Conservation (phyloP, 345 rosid species). For the Aquilaria sinensis region DNA sequence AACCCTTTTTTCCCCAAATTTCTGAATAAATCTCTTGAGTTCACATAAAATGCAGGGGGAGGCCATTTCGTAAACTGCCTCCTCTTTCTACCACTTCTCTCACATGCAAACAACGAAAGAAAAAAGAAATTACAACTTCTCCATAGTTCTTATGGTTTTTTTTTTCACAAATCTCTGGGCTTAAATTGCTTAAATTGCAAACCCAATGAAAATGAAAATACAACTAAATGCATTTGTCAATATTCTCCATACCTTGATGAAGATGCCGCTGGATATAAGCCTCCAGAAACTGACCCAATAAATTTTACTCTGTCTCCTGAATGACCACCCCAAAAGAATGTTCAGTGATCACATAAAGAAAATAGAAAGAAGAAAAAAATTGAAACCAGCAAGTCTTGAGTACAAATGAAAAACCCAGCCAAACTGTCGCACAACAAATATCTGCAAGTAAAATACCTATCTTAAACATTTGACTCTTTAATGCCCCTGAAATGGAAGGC, state of each 20-base stretch:
- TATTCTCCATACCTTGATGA: slow-evolving; percentile 42
- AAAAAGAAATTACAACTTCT: too few relatives aligned
- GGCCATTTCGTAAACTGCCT: too few relatives aligned
- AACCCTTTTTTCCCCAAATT: too few relatives aligned
- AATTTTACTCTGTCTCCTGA: slow-evolving; percentile 81
- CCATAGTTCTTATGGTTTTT: too few relatives aligned
- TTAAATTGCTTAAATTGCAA: too few relatives aligned
- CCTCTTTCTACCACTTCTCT: too few relatives aligned
- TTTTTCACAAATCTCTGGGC: too few relatives aligned
- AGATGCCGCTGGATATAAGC: slow-evolving; percentile 39
- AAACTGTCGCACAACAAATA: slow-evolving; percentile 4
- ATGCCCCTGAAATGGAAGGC: slow-evolving; percentile 43
- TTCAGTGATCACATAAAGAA: background rate
- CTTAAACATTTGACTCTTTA: slow-evolving; percentile 49
- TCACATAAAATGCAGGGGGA: too few relatives aligned
- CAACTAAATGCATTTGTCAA: too few relatives aligned
- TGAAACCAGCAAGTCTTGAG: background rate
- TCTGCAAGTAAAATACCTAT: slow-evolving; percentile 38
- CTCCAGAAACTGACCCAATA: slow-evolving; percentile 35
- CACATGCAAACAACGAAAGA: too few relatives aligned
- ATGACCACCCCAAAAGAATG: slow-evolving; percentile 11
- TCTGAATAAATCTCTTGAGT: too few relatives aligned
- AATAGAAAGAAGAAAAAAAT: background rate
- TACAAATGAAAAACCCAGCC: background rate
- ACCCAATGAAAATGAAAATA: too few relatives aligned